Percentiles rank a stretch among this genome's conserved stretches.
Conservation (phyloP, 345 rosid genomes). For the Eucalyptus paniculata region DNA sequence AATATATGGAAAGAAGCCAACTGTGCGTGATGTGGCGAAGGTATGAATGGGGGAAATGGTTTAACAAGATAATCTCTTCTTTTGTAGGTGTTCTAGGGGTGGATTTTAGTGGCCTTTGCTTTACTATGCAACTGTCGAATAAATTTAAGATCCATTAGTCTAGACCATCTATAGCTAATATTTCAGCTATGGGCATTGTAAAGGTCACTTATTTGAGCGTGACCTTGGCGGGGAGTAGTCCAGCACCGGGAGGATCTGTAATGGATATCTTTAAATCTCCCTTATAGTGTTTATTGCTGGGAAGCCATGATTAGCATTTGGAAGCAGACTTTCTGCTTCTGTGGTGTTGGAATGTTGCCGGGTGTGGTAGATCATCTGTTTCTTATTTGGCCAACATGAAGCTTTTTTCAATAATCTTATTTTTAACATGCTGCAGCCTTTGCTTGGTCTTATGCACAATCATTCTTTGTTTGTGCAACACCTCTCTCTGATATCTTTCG, state of each 20-base stretch:
- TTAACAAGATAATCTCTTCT: neutral
- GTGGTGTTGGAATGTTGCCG: neutral
- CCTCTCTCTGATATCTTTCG: neutral
- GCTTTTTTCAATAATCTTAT: neutral
- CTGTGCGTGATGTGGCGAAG: constrained; percentile 67
- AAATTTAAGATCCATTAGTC: neutral
- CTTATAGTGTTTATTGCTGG: neutral
- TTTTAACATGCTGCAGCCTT: constrained; percentile 36
- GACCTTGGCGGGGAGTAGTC: neutral
- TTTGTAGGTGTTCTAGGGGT: neutral
- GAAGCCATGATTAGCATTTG: neutral
- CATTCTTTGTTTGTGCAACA: neutral
- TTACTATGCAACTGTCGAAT: neutral
- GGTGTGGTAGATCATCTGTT: neutral
- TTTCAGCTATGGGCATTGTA: neutral
- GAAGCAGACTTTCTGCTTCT: neutral
- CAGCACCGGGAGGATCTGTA: neutral
- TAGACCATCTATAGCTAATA: neutral
- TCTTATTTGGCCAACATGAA: neutral
- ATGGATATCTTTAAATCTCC: neutral
- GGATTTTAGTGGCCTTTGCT: neutral
- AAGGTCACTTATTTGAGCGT: neutral
- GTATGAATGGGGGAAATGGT: constrained; percentile 11
- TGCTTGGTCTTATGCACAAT: constrained; percentile 46
- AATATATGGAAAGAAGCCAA: constrained; percentile 60